These are phyloP conservation scores for Trapa incisa DNA, from an alignment of 345 rosid genomes.

Conservation along the genomic window DNA sequence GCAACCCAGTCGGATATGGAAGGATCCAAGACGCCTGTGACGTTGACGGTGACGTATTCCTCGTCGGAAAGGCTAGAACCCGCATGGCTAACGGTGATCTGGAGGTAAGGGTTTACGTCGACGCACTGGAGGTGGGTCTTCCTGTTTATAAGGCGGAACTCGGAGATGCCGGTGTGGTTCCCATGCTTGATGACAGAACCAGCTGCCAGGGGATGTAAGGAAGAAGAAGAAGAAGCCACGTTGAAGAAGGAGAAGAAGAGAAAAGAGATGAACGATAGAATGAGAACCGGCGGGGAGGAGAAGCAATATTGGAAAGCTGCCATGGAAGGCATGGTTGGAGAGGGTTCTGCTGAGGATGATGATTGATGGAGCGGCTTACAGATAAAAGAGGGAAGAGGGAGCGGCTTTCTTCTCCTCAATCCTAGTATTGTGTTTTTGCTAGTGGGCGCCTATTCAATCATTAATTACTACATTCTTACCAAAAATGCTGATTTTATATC, in stretches of 20 bases:
- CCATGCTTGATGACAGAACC: conserved; percentile 21
- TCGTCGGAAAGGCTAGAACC: conserved; percentile 20
- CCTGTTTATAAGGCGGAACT: conserved; percentile 43
- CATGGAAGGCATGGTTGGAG: too few relatives aligned
- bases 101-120: conserved; percentile 14
- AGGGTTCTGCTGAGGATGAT: too few relatives aligned
- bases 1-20: conserved; percentile 37
- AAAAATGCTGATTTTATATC: too few relatives aligned
- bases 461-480: too few relatives aligned
- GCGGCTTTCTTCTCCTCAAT: too few relatives aligned
- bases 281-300: too few relatives aligned
- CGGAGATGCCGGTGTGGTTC: conserved; percentile 34
- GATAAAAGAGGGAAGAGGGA: too few relatives aligned
- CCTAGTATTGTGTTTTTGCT: too few relatives aligned
- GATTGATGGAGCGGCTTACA: too few relatives aligned
- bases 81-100: conserved; percentile 14
- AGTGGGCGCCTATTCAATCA: too few relatives aligned
- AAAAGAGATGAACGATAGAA: not conserved
- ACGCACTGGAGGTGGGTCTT: conserved; percentile 21
- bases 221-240: conserved; percentile 5
- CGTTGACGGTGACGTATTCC: conserved; percentile 27
- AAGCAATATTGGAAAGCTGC: too few relatives aligned
- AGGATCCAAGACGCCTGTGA: conserved; percentile 32
- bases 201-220: conserved; percentile 22
- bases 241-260: not conserved